Evolutionary conservation across 148 eudicot species (phyloP).

Genomic region (Limonium bicolor): DNA sequence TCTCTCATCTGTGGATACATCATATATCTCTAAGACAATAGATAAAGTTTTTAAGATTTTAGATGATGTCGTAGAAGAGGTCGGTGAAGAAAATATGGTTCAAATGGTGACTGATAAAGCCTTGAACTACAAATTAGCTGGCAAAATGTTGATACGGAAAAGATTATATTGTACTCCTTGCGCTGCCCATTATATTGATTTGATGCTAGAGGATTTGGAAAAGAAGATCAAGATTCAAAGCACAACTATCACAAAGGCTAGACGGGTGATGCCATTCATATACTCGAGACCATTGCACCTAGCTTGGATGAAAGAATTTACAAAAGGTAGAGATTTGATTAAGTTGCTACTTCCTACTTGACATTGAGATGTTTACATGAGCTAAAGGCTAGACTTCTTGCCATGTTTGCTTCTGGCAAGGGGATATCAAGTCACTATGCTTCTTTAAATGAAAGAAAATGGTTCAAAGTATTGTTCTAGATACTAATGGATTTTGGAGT

Average conservation of each 20-base stretch:
- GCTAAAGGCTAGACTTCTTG: too few relatives aligned
- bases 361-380: too few relatives aligned
- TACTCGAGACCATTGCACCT: background rate
- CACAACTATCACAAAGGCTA: constrained; percentile 1
- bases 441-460: background rate
- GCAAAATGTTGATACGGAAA: constrained; percentile 4
- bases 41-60: background rate
- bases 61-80: background rate
- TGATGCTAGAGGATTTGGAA: constrained; percentile 1
- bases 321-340: background rate
- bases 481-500: too few relatives aligned
- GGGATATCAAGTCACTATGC: background rate
- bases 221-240: background rate
- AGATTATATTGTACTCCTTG: constrained; percentile 1
- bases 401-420: background rate
- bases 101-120: background rate
- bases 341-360: too few relatives aligned
- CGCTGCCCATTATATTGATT: constrained; percentile 2
- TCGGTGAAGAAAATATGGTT: too few relatives aligned
- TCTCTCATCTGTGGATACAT: too few relatives aligned
- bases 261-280: background rate
- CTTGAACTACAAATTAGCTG: constrained; percentile 3
- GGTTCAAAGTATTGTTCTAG: too few relatives aligned
- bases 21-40: too few relatives aligned
- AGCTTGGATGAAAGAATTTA: too few relatives aligned